Percentiles rank a stretch among this genome's conserved stretches.
These are phyloP conservation scores for Geotrichum australiense DNA, from an alignment of 1,139 yeast species.

Conservation along the genomic window DNA sequence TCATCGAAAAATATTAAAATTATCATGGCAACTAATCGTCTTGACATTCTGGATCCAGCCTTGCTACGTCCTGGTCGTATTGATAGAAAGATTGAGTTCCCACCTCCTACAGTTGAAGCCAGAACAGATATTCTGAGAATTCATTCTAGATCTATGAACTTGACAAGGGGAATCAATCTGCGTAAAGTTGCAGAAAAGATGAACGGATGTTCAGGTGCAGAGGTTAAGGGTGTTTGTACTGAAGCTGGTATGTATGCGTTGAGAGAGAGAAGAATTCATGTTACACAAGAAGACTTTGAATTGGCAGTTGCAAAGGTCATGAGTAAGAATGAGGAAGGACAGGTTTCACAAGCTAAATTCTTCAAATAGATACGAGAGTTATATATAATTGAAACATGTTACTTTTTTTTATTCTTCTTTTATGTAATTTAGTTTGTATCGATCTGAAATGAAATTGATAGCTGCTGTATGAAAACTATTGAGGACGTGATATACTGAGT, in stretches of 20 bases:
- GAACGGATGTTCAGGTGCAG: slow-evolving; percentile 99
- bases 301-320: slow-evolving; percentile 96
- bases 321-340: slow-evolving; percentile 92
- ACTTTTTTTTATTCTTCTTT: too few relatives aligned
- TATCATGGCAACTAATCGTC: slow-evolving; percentile 96
- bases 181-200: slow-evolving; percentile 93
- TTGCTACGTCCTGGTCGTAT: slow-evolving; percentile 95
- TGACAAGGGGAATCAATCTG: slow-evolving; percentile 91
- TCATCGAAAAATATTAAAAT: slow-evolving; percentile 91
- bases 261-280: slow-evolving; percentile 94
- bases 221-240: slow-evolving; percentile 97
- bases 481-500: too few relatives aligned
- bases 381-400: background rate
- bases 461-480: too few relatives aligned
- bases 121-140: slow-evolving; percentile 91
- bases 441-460: too few relatives aligned
- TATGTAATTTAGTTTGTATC: too few relatives aligned
- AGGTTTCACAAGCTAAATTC: slow-evolving; percentile 85
- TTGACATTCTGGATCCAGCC: slow-evolving; percentile 95
- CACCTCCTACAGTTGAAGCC: slow-evolving; percentile 95
- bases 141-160: slow-evolving; percentile 93
- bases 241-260: slow-evolving; percentile 86
- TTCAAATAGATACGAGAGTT: slow-evolving; percentile 59
- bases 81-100: slow-evolving; percentile 95
- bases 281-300: slow-evolving; percentile 96